Conservation (phyloP, 2,329 filamentous ascomycete genomes). For the Phyllosticta paracitricarpa region DNA sequence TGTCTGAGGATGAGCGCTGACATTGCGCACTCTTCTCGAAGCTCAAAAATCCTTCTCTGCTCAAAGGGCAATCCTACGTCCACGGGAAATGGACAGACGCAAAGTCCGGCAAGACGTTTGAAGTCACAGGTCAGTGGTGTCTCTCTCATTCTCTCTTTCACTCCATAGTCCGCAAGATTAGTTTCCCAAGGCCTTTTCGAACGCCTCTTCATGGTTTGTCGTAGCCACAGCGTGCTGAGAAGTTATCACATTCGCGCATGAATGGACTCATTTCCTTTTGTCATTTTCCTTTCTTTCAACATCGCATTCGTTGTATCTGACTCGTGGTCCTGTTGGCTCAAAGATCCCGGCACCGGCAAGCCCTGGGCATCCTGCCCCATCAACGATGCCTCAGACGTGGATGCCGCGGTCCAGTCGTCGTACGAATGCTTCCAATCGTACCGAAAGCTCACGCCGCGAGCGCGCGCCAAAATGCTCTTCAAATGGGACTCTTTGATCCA, state of each 20-base stretch:
- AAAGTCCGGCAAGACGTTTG: constrained; percentile 48
- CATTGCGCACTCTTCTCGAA: constrained; percentile 17
- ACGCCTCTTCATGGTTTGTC: not conserved
- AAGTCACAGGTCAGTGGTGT: constrained; percentile 38
- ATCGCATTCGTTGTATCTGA: not conserved
- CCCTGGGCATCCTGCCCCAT: constrained; percentile 39
- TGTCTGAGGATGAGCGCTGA: not conserved
- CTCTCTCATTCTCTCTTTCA: not conserved
- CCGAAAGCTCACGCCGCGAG: constrained; percentile 49
- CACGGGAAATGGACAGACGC: constrained; percentile 47
- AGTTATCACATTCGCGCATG: not conserved
- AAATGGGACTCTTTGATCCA: constrained; percentile 57
- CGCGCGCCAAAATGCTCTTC: constrained; percentile 51
- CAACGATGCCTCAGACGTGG: constrained; percentile 49
- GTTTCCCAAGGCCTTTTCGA: not conserved
- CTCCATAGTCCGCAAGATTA: not conserved
- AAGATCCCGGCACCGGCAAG: constrained; percentile 43
- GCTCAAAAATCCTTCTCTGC: constrained; percentile 45
- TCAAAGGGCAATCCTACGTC: constrained; percentile 45
- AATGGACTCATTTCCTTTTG: not conserved
- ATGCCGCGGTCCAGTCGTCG: constrained; percentile 48
- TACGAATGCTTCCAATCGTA: constrained; percentile 52
- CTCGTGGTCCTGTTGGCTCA: not conserved
- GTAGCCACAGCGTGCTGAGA: not conserved
- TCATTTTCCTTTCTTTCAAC: not conserved